Base-by-base conservation (phyloP, 2,329 filamentous ascomycete species). In the Hypoxylon rubiginosum region DNA sequence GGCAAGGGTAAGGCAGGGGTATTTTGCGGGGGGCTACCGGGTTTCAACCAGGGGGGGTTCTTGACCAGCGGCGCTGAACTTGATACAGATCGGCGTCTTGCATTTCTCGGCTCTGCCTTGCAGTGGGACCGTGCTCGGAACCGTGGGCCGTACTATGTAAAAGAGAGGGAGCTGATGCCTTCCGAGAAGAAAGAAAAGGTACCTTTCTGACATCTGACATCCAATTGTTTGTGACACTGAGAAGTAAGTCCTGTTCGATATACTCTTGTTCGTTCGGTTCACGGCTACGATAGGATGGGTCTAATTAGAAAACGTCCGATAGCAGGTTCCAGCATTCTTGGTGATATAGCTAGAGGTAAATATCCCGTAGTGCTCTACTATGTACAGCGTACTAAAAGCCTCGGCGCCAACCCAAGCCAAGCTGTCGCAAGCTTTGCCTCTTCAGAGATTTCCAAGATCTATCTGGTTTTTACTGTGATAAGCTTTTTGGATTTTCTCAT, bases 41-140 rank as follows among this genome's bases (percentile, higher is more conserved):
- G 71, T 74, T 71, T 69, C 67, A 69, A 62, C 62, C 34, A 52
- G 66, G 68, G 56, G n/a, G n/a, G n/a, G n/a, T n/a, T 55, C 50
- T 28, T 39, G 30, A 39, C 32, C 52, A 52, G 39, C 60, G 60
- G 56, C 45, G 51, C 61, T 52, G 11, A 50, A 69, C 68, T 68
- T 66, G 68, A 69, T 48, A 68, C 66, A 64, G 61, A 68, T 63
- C 54, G 32, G 41, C 56, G 62, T 68, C 60, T 67, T 63, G 60
- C 39, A 56, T 66, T 54, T 49, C 43, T 28, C 59, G 46, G 48
- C 59, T 55, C 24, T 32, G 58, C 58, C 34, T 28, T 45, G 50
- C 5, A 30, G 17, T 56, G 41, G 26, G 53, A 50, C 41, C 49
- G 51, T 48, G 58, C 57, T 58, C 53, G 45, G 50, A 50, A 24